Base-by-base conservation (phyloP, 2,329 filamentous ascomycete species). In the Aspergillus terreus region DNA sequence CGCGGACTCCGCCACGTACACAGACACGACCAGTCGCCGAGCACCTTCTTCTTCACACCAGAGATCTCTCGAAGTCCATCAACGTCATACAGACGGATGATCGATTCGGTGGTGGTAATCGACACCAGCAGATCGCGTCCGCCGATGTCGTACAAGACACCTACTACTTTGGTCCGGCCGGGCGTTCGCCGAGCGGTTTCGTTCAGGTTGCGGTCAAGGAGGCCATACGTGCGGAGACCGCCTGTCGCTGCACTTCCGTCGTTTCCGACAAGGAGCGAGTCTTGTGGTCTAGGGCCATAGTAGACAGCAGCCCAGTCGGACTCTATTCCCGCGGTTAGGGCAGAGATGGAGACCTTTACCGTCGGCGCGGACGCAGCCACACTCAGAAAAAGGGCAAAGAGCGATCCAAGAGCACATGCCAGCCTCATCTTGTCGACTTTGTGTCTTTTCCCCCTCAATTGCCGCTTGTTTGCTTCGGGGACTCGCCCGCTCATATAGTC, bases 21-120 rank as follows among this genome's bases (percentile, higher is more conserved):
- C 19, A 52, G 11, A 15, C 9, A 44, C 6, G 50, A 52, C 50
- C 50, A 52, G 15, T 52, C 50, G 7, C 50, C 50, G 2, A 52
- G 50, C 2, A 46, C 50, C 30, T 47, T 45, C 45, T 40, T 48
- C 32, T 48, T 32, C 11, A 19, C 45, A 2, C 19, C 38, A 14
- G 30, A 23, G 12, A 52, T 48, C 32, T 47, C 40, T 6, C 7
- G 9, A 40, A 52, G 17, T 4, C 41, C 45, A 19, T 52, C 33
- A 4, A 52, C 17, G 19, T 52, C 45, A 19, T 44, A 48, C 2
- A 52, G 14, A 6, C 50, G 45, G 15, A 52, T 48, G 0, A 52
- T 2, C 0, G 50, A 48, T 12, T 52, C 50, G 0, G 50, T 32
- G 2, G 50, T 41, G 2, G 50, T 42, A 23, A 52, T 47, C 2